Evolutionary conservation across 2,329 filamentous ascomycete species (phyloP).

Genomic region (Pseudocercospora fuligena): DNA sequence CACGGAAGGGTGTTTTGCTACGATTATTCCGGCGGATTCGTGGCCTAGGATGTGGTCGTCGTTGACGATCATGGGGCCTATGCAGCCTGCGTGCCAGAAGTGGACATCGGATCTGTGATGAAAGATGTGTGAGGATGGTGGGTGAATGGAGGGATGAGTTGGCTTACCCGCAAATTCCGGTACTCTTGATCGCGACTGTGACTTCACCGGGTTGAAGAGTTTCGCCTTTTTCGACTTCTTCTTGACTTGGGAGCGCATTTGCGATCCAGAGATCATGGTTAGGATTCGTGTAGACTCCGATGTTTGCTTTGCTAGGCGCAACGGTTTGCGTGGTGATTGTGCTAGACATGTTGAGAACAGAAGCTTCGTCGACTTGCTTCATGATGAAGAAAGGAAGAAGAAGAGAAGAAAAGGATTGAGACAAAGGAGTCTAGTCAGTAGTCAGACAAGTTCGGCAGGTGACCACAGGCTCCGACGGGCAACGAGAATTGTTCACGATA

Average conservation of each 20-base stretch:
- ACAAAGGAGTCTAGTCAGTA: background rate
- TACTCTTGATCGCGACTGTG: slow-evolving; percentile 86
- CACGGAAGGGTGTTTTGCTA: slow-evolving; percentile 82
- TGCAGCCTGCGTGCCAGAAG: slow-evolving; percentile 95
- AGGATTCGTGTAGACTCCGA: slow-evolving; percentile 95
- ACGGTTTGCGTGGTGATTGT: slow-evolving; percentile 32
- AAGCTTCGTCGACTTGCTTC: slow-evolving; percentile 21
- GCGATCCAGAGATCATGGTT: slow-evolving; percentile 89
- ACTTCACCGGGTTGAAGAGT: slow-evolving; percentile 81
- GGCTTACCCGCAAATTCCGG: slow-evolving; percentile 88
- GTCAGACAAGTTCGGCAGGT: slow-evolving; percentile 15
- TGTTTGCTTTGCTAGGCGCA: slow-evolving; percentile 75
- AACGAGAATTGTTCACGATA: slow-evolving; percentile 9
- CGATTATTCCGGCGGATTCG: slow-evolving; percentile 82
- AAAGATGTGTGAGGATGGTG: background rate
- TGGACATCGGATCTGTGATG: slow-evolving; percentile 80
- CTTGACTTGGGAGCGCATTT: slow-evolving; percentile 74
- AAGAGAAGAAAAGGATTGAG: background rate
- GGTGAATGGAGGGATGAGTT: background rate
- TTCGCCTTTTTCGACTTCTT: slow-evolving; percentile 71
- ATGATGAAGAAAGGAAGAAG: slow-evolving; percentile 16
- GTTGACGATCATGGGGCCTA: slow-evolving; percentile 92
- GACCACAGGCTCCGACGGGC: slow-evolving; percentile 17
- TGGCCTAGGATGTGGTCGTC: slow-evolving; percentile 91
- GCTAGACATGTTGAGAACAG: slow-evolving; percentile 25